Base-by-base conservation (phyloP, 768 basidiomycete species). In the Mycena floridula region DNA sequence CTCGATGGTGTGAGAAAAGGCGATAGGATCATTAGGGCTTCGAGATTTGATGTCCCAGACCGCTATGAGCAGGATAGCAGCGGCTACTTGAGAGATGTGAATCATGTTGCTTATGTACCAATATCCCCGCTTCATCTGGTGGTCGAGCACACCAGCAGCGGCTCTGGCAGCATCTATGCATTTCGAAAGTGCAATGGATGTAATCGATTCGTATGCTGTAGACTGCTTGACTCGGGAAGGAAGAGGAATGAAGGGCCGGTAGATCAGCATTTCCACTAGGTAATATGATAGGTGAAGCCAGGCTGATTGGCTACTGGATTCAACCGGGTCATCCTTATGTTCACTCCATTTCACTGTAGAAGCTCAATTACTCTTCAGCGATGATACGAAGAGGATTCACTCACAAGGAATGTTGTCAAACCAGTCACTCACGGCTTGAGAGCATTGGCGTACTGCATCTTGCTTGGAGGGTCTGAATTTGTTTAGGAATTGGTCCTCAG, bases 371-470 rank as follows among this genome's bases (percentile, higher is more conserved):
- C 18, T 8, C 4, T 15, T 3, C n/a, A 5, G 18, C 38, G 18
- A 12, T n/a, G n/a, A n/a, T n/a, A n/a, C n/a, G n/a, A n/a, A n/a
- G n/a, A n/a, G n/a, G 9, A 23, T 44, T 23, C 21, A 24, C 12
- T 12, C 12, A 27, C 41, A 37, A 30, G 41, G 46, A 40, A 49
- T 22, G 28, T 42, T 37, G 24, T 23, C 13, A 36, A 27, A 21
- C 22, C 23, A 24, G 35, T 32, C 15, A 65, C 81, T 45, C 52
- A 86, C 85, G 55, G 53, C 86, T 81, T 28, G 77, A 69, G 9
- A 89, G 89, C 15, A 89, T 64, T 7, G 72, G 70, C 40, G 82
- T 77, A 9, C 76, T 61, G 87, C 89, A 93, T 46, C 82, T 76
- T 47, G 80, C 79, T 53, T 92, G 68, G 0, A 81, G 81, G 5